Evolutionary conservation across 176 grass and related monocot species (phyloP).

Genomic region (Chrysopogon serrulatus): DNA sequence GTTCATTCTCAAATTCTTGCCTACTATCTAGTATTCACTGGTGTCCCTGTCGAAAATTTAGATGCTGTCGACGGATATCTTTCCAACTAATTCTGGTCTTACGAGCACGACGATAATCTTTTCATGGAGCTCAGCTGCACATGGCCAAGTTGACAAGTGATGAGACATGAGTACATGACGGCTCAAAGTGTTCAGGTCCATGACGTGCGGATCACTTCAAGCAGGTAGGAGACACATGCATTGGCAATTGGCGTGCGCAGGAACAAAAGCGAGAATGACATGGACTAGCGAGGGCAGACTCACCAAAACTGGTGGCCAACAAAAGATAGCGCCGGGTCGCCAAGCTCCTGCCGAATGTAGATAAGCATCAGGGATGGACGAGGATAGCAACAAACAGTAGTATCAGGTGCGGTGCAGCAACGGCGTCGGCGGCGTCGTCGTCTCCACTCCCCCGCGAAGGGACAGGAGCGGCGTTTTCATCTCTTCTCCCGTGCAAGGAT

Average conservation of each 20-base stretch:
- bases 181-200: neutral
- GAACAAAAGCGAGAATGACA: neutral
- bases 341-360: neutral
- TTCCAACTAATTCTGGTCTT: neutral
- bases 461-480: neutral
- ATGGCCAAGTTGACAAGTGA: neutral
- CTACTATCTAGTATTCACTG: neutral
- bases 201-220: neutral
- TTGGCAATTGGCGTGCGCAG: neutral
- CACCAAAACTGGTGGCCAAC: neutral
- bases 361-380: constrained; percentile 21
- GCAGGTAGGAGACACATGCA: neutral
- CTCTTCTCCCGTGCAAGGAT: neutral
- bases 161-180: neutral
- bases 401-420: too few relatives aligned
- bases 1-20: neutral
- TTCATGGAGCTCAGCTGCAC: neutral
- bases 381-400: neutral
- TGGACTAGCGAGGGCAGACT: neutral
- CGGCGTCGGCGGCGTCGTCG: too few relatives aligned
- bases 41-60: neutral
- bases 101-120: neutral
- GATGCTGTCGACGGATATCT: neutral
- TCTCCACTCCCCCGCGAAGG: neutral
- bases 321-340: constrained; percentile 4